A percentile compares a stretch with the other conserved stretches of the same genome.
Conservation (phyloP, 73 alveolate genomes). For the Effrenium voratum region DNA sequence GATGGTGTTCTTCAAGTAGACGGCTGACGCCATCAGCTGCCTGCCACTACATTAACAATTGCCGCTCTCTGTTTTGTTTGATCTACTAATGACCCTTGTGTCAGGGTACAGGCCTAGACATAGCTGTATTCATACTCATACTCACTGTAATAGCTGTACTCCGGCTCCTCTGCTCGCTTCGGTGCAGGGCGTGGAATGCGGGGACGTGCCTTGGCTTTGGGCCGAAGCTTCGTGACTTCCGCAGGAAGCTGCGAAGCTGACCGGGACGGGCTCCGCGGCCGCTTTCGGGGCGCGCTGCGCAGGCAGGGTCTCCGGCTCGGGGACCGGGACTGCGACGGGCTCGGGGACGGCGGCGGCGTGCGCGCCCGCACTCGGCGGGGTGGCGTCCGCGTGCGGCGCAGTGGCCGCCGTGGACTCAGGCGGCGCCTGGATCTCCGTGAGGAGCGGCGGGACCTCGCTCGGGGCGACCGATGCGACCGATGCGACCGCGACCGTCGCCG, state of each 20-base stretch:
- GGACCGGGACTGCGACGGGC: neutral
- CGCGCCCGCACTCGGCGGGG: neutral
- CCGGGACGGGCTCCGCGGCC: neutral
- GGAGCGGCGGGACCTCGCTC: neutral
- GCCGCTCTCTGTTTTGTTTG: too few species aligned
- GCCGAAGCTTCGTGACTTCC: slow-evolving; percentile 38
- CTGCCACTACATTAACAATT: too few species aligned
- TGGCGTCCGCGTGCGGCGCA: neutral
- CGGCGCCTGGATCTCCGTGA: neutral
- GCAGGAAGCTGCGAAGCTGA: slow-evolving; percentile 13
- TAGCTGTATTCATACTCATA: slow-evolving; percentile 71
- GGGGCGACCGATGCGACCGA: neutral
- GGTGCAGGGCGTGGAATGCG: neutral
- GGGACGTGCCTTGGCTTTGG: slow-evolving; percentile 42
- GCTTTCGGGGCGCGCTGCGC: slow-evolving; percentile 35
- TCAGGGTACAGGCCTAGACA: neutral
- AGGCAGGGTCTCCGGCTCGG: neutral
- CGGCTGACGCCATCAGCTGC: too few species aligned
- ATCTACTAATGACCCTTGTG: too few species aligned
- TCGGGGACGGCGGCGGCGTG: neutral
- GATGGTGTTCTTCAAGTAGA: too few species aligned
- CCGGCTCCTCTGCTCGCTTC: neutral
- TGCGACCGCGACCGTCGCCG: neutral
- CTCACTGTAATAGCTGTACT: slow-evolving; percentile 72
- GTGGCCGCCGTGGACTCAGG: neutral